Base-by-base conservation (phyloP, 805 yeast species). In the Candida boleticola region DNA sequence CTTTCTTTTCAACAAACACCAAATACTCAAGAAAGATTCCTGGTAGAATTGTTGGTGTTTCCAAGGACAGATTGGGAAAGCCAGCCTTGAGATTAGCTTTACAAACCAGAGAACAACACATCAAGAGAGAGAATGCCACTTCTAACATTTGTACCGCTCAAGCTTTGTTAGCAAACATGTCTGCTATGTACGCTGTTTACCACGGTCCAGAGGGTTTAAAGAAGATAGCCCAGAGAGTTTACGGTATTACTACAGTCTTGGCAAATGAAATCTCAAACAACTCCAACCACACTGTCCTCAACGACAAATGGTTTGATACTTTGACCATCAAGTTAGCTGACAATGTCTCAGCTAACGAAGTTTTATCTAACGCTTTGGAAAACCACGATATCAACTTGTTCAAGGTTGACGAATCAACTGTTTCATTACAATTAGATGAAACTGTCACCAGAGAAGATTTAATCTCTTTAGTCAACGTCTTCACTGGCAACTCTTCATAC, bases 71-170 rank as follows among this genome's bases (percentile, higher is more conserved):
- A 57, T 71, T 90, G 40, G 97, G 97, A 17, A 81, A 85, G 50
- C 79, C 76, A n/a, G 98, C 97, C 3, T 75, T 84, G 47, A 80
- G 99, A 63, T 74, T 93, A 53, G 98, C 99, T 3, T 76, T 93
- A 52, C 99, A 93, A 72, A 93, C 99, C 3, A 85, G 99, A 68
- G 99, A 93, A 64, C 99, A 93, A 64, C 99, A 93, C 64, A 93
- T 93, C 60, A 87, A 90, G 64, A 80, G 99, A 63, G 99, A 93
- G 62, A 90, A 87, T 68, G 99, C 99, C 13, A 93, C 99, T 16
- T 89, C 97, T 23, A 93, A 93, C 63, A 93, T 93, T 45, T 93
- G 99, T 71, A 93, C 99, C 16, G 97, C 99, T 6, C 99, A 93
- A 72, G 97, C 97, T 19, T 73, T 93, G 42, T 71, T 93, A 48